Percentiles rank a stretch among this genome's conserved stretches.
phyloP scores from a whole-genome alignment of 805 yeast species.

The Lipomyces kockii region DNA sequence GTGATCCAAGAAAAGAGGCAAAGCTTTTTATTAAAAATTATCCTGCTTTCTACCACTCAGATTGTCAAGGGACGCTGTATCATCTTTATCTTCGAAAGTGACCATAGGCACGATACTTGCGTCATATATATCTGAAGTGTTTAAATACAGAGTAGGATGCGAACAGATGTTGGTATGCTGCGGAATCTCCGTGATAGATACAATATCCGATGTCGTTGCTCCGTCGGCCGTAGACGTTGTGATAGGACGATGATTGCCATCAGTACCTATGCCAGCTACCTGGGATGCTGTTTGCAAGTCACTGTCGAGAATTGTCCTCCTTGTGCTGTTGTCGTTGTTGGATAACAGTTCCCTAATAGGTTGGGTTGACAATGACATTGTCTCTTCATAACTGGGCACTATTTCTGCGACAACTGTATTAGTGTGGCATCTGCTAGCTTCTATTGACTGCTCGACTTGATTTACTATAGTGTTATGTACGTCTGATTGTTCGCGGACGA shows the following conservation, averaged over 20 bases:
- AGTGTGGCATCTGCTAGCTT: neutral
- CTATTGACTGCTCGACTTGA: neutral
- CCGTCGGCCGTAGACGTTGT: neutral
- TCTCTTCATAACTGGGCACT: conserved; percentile 28
- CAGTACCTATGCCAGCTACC: neutral
- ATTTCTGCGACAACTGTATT: conserved; percentile 21
- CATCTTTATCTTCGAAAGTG: neutral
- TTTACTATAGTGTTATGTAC: neutral
- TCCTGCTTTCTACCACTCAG: neutral
- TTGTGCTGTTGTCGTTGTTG: neutral
- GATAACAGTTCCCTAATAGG: conserved; percentile 6
- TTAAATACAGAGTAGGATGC: neutral
- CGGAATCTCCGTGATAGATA: neutral
- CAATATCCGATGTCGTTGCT: neutral
- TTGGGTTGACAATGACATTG: conserved; percentile 13
- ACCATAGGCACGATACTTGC: conserved; percentile 2
- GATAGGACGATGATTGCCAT: neutral
- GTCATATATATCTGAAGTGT: conserved; percentile 3
- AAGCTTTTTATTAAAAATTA: neutral
- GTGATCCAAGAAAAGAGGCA: neutral
- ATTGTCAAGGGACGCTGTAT: neutral
- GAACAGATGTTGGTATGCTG: neutral
- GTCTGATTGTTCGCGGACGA: neutral
- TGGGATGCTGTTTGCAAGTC: neutral
- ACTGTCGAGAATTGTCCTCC: neutral